phyloP scores from a whole-genome alignment of 129 eudicot genomes.

The Cynara cardunculus region DNA sequence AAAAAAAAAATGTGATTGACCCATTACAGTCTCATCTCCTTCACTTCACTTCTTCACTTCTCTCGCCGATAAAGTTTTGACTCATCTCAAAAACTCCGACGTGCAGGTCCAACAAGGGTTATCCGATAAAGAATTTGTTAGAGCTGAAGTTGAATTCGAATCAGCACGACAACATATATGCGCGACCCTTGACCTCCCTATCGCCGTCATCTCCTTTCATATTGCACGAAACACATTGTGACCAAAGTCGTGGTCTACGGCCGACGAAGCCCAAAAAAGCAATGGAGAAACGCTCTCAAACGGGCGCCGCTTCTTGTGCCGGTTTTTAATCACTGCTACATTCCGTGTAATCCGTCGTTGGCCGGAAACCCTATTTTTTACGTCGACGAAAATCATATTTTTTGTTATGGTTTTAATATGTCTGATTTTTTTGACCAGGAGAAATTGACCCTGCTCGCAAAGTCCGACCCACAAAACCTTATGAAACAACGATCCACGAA shows the following conservation, averaged over 20 bases:
- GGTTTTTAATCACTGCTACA: constrained; percentile 78
- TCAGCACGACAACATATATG: constrained; percentile 58
- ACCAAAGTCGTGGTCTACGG: constrained; percentile 75
- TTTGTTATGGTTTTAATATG: constrained; percentile 82
- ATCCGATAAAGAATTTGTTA: constrained; percentile 66
- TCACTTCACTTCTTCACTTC: no score
- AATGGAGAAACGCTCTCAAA: constrained; percentile 59
- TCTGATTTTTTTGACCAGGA: constrained; percentile 77
- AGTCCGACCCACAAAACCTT: constrained; percentile 18
- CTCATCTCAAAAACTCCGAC: constrained; percentile 58
- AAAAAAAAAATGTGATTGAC: no score
- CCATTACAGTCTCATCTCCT: constrained; percentile 71
- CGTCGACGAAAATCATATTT: constrained; percentile 77
- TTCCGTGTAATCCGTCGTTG: constrained; percentile 76
- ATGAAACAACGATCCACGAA: constrained; percentile 41
- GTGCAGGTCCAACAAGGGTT: constrained; percentile 56
- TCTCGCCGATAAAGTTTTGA: constrained; percentile 65
- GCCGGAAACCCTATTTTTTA: constrained; percentile 92
- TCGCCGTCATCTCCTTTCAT: constrained; percentile 79
- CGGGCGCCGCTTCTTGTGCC: constrained; percentile 81
- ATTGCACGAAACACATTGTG: constrained; percentile 67
- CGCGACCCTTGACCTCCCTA: constrained; percentile 66
- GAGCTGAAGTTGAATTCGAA: constrained; percentile 88
- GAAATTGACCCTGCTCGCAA: constrained; percentile 35
- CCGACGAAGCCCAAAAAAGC: constrained; percentile 86